A percentile compares a stretch with the other conserved stretches of the same genome.
Evolutionary conservation across 345 rosid species (phyloP).

Genomic region (sweet orange (Citrus sinensis)): DNA sequence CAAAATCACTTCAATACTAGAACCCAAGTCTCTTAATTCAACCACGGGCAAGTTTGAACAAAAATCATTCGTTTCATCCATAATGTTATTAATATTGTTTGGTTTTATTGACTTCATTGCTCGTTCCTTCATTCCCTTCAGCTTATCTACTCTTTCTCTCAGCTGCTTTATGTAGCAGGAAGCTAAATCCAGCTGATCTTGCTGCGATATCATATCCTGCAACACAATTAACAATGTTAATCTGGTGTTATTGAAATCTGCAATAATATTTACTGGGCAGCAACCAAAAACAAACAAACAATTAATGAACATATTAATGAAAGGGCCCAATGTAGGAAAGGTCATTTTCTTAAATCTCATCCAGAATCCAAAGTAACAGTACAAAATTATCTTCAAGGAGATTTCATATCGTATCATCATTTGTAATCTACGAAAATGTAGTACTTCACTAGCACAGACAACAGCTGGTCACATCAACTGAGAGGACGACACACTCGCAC

Average conservation of each 20-base stretch:
- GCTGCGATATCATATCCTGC: slow-evolving; percentile 38
- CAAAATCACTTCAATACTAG: slow-evolving; percentile 38
- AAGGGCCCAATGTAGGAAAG: not conserved
- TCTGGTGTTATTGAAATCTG: not conserved
- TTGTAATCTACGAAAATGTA: not conserved
- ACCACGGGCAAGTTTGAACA: slow-evolving; percentile 29
- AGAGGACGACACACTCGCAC: too few relatives aligned
- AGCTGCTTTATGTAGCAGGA: slow-evolving; percentile 39
- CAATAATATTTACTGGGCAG: not conserved
- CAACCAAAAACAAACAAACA: too few relatives aligned
- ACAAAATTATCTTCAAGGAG: not conserved
- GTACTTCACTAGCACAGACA: too few relatives aligned
- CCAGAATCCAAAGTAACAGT: not conserved
- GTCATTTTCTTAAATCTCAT: not conserved
- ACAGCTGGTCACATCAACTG: too few relatives aligned
- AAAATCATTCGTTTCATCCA: not conserved
- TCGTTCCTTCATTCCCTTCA: slow-evolving; percentile 38
- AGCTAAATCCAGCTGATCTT: slow-evolving; percentile 43
- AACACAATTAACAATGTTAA: not conserved
- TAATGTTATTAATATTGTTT: too few relatives aligned
- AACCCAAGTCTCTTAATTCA: slow-evolving; percentile 38
- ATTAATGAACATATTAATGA: too few relatives aligned
- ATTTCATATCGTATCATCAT: not conserved
- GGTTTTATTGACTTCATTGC: slow-evolving; percentile 5
- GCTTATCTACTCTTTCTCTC: slow-evolving; percentile 33